Percentiles rank a stretch among this genome's conserved stretches.
Evolutionary conservation across 768 basidiomycete genomes (phyloP).

Genomic region (Mycena vulgaris): DNA sequence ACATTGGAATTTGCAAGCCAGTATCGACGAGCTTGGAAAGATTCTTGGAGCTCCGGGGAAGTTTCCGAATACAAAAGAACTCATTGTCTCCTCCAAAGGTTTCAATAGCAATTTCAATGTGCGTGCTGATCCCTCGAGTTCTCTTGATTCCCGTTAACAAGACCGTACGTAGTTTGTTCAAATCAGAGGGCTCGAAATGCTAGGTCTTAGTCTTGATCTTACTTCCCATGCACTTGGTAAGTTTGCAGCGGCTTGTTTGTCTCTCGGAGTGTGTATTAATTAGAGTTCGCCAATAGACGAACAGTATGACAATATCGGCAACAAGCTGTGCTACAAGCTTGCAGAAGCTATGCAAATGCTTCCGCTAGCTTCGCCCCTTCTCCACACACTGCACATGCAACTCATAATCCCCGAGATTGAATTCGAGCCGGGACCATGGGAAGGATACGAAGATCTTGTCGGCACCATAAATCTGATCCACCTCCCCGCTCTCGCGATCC

Average conservation of each 20-base stretch:
- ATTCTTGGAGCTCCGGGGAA: background rate
- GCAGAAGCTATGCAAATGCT: constrained; percentile 22
- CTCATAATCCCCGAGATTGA: background rate
- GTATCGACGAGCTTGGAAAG: constrained; percentile 7
- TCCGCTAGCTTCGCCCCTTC: constrained; percentile 1
- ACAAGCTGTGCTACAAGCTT: constrained; percentile 1
- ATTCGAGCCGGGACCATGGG: background rate
- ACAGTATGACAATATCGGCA: too few species aligned
- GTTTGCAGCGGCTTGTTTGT: too few species aligned
- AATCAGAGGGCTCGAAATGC: constrained; percentile 2
- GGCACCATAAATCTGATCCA: background rate
- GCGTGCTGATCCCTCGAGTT: background rate
- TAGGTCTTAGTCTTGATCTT: background rate
- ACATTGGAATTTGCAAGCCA: constrained; percentile 10
- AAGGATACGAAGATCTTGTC: background rate
- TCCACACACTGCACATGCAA: constrained; percentile 10
- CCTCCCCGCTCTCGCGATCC: background rate
- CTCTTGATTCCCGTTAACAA: background rate
- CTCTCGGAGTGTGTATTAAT: too few species aligned
- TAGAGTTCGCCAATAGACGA: too few species aligned
- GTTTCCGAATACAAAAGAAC: constrained; percentile 19
- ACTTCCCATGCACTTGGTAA: too few species aligned
- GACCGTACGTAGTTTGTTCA: constrained; percentile 10
- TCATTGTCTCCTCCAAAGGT: background rate
- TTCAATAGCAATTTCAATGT: constrained; percentile 16